Percentiles rank a stretch among this genome's conserved stretches.
These are phyloP conservation scores for Aspergillus sclerotiicarbonarius DNA, from an alignment of 495 filamentous ascomycete species.

Conservation along the genomic window DNA sequence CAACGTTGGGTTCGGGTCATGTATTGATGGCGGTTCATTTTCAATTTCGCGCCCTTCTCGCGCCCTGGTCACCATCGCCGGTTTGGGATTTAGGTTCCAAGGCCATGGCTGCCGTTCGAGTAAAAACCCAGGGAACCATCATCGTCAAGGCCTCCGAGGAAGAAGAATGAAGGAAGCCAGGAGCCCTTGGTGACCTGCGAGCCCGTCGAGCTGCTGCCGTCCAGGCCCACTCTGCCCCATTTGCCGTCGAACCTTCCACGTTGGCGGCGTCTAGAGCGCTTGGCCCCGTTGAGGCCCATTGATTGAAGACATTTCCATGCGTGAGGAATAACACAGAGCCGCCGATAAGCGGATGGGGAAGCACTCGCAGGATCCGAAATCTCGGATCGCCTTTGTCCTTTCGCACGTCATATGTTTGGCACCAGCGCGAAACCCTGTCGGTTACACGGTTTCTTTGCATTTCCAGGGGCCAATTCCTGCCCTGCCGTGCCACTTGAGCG, in stretches of 20 bases:
- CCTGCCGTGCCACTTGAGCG: conserved; percentile 21
- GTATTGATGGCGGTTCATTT: conserved; percentile 9
- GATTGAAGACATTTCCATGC: conserved; percentile 2
- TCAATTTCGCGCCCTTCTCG: conserved; percentile 7
- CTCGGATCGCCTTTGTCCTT: conserved; percentile 4
- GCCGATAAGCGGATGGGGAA: conserved; percentile 13
- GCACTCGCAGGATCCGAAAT: conserved; percentile 3
- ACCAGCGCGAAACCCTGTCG: neutral
- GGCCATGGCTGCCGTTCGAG: neutral
- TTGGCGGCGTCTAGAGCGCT: conserved; percentile 42
- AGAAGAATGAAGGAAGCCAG: neutral
- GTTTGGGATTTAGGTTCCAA: neutral
- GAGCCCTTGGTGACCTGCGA: conserved; percentile 7
- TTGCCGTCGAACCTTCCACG: conserved; percentile 13
- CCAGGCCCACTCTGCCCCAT: conserved; percentile 16
- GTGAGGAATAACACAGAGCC: conserved; percentile 10
- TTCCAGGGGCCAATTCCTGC: conserved; percentile 9
- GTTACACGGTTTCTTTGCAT: conserved; percentile 18
- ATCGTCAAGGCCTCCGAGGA: neutral
- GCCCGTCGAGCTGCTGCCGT: conserved; percentile 5
- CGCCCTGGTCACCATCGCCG: neutral
- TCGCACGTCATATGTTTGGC: conserved; percentile 6
- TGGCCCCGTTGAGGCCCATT: conserved; percentile 23
- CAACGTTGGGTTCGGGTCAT: conserved; percentile 13
- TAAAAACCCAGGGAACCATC: neutral